phyloP scores from a whole-genome alignment of 2,329 filamentous ascomycete genomes.

The Lachnum nothofagi region DNA sequence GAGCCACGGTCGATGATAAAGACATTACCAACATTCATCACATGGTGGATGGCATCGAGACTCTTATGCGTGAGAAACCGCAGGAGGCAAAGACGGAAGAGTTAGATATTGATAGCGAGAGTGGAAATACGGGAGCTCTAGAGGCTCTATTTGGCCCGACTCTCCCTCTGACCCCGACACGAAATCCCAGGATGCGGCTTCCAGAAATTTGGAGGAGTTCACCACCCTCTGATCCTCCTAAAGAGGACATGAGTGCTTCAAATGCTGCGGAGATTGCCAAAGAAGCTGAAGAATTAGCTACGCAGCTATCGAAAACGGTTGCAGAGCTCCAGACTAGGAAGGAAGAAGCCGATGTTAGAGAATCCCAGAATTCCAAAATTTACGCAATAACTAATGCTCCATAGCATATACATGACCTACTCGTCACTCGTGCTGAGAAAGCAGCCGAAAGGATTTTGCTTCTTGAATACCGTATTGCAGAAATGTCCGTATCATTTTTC shows the following conservation, averaged over 20 bases:
- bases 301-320: constrained; percentile 46
- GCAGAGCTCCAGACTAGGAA: constrained; percentile 49
- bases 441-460: constrained; percentile 55
- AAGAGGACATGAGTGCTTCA: constrained; percentile 14
- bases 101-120: not conserved
- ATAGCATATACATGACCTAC: constrained; percentile 57
- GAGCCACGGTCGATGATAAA: constrained; percentile 23
- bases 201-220: constrained; percentile 3
- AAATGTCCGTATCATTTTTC: constrained; percentile 44
- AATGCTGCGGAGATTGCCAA: constrained; percentile 36
- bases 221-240: not conserved
- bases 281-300: constrained; percentile 44
- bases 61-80: constrained; percentile 18
- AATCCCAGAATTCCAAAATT: not conserved
- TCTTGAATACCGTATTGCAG: constrained; percentile 52
- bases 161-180: constrained; percentile 24
- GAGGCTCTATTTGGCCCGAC: constrained; percentile 24
- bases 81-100: not conserved
- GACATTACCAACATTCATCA: constrained; percentile 32
- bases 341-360: constrained; percentile 54
- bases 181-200: constrained; percentile 16
- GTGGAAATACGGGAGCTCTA: constrained; percentile 9
- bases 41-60: constrained; percentile 37
- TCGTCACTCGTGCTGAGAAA: constrained; percentile 53
- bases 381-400: not conserved